Conservation (phyloP, 495 filamentous ascomycete species). For the Terfezia boudieri region DNA sequence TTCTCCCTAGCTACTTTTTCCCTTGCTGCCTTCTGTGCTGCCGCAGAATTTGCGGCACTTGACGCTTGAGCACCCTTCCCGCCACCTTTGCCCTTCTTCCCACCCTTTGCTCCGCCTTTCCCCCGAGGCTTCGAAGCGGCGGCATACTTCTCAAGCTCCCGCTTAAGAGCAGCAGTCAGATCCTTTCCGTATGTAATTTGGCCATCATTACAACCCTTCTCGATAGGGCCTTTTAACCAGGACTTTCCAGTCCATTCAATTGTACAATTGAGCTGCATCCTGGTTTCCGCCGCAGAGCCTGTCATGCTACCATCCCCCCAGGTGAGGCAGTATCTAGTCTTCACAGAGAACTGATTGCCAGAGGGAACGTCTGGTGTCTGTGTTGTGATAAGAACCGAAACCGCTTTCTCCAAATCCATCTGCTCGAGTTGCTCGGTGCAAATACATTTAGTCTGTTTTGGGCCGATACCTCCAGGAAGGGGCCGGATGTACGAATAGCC, state of each 20-base stretch:
- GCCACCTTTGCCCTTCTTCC: slow-evolving; percentile 33
- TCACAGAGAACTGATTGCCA: slow-evolving; percentile 72
- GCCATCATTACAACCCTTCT: slow-evolving; percentile 83
- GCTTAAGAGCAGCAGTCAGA: slow-evolving; percentile 47
- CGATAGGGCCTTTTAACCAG: slow-evolving; percentile 93
- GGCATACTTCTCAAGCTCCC: slow-evolving; percentile 36
- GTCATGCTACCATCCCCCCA: slow-evolving; percentile 44
- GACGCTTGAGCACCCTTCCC: slow-evolving; percentile 7
- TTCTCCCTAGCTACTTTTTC: slow-evolving; percentile 25
- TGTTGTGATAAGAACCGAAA: slow-evolving; percentile 54
- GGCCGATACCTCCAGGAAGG: slow-evolving; percentile 59
- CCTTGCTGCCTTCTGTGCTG: slow-evolving; percentile 17
- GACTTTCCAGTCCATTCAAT: slow-evolving; percentile 97
- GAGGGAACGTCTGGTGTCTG: slow-evolving; percentile 91
- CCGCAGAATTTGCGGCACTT: slow-evolving; percentile 5
- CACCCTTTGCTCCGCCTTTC: slow-evolving; percentile 25
- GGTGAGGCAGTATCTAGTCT: slow-evolving; percentile 82
- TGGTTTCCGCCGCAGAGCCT: slow-evolving; percentile 39
- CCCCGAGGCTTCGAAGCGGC: slow-evolving; percentile 21
- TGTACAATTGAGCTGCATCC: slow-evolving; percentile 61
- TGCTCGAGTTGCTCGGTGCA: slow-evolving; percentile 61
- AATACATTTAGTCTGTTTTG: slow-evolving; percentile 87
- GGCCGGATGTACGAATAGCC: slow-evolving; percentile 84
- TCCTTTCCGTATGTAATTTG: slow-evolving; percentile 62
- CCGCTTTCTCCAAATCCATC: slow-evolving; percentile 68